Evolutionary conservation across 2,329 filamentous ascomycete genomes (phyloP), one percentile per base, ranked within the genome.

Genomic region (Phoma herbarum): DNA sequence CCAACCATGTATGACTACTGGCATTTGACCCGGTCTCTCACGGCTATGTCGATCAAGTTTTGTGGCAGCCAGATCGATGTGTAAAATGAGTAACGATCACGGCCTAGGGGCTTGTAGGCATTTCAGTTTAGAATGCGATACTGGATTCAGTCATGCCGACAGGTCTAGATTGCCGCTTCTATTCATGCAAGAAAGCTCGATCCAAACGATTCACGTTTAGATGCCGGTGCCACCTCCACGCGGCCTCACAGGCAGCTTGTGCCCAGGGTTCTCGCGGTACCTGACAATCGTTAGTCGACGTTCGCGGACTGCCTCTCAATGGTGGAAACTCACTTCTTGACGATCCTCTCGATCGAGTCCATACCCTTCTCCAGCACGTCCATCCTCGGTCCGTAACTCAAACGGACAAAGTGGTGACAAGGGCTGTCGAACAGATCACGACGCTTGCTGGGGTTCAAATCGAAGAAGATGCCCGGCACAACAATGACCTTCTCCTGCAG

Each of bases 401-500:
- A 50, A 14, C 77, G 54, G 18, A 79, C 77, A 65, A 77, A 79
- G 63, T 79, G 81, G 79, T 98, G 94, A 79, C 94, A 97, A 59
- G 94, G 94, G 67, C 88, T 92, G 80, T 98, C 94, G 67, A 98
- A 98, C 67, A 98, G 79, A 77, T 98, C 94, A 75, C 94, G 85
- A 65, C 94, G 86, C 77, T 92, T 90, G 33, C 90, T 90, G 4
- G 94, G 94, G 81, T 98, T 98, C 64, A 98, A 80, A 73, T 98
- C 94, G 77, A 98, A 98, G 85, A 98, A 98, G 78, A 98, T 98
- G 60, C 94, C 94, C 0, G 94, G 94, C 4, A 98, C 94, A 18
- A 97, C 93, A 73, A 97, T 97, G 66, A 96, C 92, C 84, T 96
- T 96, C 83, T 97, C 93, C 72, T 91, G 88, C 43, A 98, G 82